phyloP scores from a whole-genome alignment of 305 asterid genomes.

The Coffea humblotiana region DNA sequence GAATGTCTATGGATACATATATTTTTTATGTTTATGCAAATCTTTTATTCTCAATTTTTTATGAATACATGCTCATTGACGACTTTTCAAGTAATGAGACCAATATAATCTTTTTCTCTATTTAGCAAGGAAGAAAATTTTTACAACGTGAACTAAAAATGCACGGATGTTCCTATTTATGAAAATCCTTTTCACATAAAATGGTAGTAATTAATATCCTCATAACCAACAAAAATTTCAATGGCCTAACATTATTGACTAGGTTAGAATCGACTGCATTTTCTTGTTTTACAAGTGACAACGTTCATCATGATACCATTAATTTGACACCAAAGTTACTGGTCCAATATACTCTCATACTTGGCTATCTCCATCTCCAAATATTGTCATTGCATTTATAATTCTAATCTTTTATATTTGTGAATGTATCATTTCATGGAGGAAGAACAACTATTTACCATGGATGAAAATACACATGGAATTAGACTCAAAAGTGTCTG shows the following conservation, averaged over 20 bases:
- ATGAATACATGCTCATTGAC: background rate
- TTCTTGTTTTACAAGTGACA: too few relatives aligned
- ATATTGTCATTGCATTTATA: too few relatives aligned
- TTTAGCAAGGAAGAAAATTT: background rate
- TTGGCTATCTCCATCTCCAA: too few relatives aligned
- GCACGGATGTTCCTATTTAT: background rate
- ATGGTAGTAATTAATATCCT: background rate
- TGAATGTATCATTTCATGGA: background rate
- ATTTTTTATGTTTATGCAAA: too few relatives aligned
- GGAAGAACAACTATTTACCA: background rate
- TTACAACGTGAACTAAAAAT: background rate
- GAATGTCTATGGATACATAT: background rate
- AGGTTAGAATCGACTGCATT: background rate
- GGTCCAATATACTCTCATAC: too few relatives aligned
- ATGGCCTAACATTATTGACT: background rate
- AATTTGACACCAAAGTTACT: background rate
- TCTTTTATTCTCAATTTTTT: background rate
- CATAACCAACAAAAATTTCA: background rate
- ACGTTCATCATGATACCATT: background rate
- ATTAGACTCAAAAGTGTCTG: background rate
- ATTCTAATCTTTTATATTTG: too few relatives aligned
- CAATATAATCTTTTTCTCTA: background rate
- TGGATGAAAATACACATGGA: background rate
- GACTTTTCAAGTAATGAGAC: background rate
- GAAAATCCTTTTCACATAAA: background rate